phyloP scores from a whole-genome alignment of 2,329 filamentous ascomycete genomes.

The Neonectria sp. region DNA sequence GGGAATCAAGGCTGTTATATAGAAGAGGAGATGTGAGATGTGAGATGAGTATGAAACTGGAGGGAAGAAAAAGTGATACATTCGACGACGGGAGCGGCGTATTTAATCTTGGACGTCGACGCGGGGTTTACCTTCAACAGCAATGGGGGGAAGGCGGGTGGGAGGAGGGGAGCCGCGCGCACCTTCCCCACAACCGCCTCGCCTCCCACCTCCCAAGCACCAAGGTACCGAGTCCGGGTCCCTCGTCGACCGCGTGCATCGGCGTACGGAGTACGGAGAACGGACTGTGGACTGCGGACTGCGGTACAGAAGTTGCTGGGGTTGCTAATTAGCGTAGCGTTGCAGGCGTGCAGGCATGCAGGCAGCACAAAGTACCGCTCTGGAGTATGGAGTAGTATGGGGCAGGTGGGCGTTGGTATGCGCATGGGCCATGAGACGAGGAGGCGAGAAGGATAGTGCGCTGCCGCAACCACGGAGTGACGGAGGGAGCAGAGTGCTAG shows the following conservation, averaged over 20 bases:
- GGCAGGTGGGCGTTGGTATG: conserved; percentile 7
- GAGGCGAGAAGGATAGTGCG: conserved; percentile 13
- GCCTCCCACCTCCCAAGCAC: conserved; percentile 31
- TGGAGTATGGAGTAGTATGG: conserved; percentile 14
- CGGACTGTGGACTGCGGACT: background rate
- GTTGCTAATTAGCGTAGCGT: conserved; percentile 3
- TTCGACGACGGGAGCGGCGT: conserved; percentile 41
- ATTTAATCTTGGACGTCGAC: conserved; percentile 47
- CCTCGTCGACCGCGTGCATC: conserved; percentile 8
- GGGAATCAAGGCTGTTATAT: conserved; percentile 37
- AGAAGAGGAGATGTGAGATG: conserved; percentile 36
- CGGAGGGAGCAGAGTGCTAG: conserved; percentile 2
- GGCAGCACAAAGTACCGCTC: background rate
- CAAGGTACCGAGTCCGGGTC: conserved; percentile 17
- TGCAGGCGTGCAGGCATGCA: conserved; percentile 1
- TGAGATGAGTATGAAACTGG: conserved; percentile 46
- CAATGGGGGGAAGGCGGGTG: conserved; percentile 24
- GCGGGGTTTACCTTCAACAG: conserved; percentile 39
- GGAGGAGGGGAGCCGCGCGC: conserved; percentile 38
- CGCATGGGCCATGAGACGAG: conserved; percentile 18
- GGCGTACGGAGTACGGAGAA: conserved; percentile 12
- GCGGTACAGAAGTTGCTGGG: background rate
- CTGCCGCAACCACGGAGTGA: conserved; percentile 8
- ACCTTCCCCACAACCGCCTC: conserved; percentile 48
- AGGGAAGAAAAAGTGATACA: conserved; percentile 29